Percentiles rank a stretch among this genome's conserved stretches.
phyloP scores from a whole-genome alignment of 257 asterid genomes.

The Solanum commersonii region DNA sequence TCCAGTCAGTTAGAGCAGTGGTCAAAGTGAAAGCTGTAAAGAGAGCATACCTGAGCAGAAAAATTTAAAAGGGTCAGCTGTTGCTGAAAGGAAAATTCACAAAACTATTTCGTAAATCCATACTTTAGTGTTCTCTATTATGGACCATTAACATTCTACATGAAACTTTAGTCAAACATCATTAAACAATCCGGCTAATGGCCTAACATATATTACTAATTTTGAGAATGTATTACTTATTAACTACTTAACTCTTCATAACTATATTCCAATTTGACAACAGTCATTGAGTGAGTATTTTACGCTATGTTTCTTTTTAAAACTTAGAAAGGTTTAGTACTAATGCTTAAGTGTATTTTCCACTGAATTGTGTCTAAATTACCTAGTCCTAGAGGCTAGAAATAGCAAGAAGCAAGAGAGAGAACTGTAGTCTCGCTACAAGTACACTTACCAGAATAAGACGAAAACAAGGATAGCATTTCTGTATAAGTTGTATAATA shows the following conservation, averaged over 20 bases:
- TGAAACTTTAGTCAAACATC: neutral
- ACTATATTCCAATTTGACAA: neutral
- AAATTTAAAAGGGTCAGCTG: slow-evolving; percentile 7
- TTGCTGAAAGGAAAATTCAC: neutral
- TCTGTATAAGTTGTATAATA: slow-evolving; percentile 85
- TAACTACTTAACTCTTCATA: neutral
- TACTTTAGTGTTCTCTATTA: neutral
- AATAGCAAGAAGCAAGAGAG: neutral
- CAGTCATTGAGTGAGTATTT: neutral
- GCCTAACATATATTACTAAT: neutral
- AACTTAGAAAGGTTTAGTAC: neutral
- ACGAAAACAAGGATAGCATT: slow-evolving; percentile 74
- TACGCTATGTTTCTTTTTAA: neutral
- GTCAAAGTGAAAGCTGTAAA: slow-evolving; percentile 78
- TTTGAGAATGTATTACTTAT: neutral
- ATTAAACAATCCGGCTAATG: neutral
- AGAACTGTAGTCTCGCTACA: neutral
- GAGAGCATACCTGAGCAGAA: slow-evolving; percentile 61
- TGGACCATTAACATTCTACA: neutral
- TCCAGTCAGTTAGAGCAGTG: slow-evolving; percentile 94
- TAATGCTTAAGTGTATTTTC: neutral
- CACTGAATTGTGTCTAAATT: neutral
- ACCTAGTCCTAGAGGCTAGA: neutral
- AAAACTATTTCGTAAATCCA: neutral
- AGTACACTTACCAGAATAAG: slow-evolving; percentile 80